phyloP scores from a whole-genome alignment of 768 basidiomycete species.

The Dentipellis fragilis region DNA sequence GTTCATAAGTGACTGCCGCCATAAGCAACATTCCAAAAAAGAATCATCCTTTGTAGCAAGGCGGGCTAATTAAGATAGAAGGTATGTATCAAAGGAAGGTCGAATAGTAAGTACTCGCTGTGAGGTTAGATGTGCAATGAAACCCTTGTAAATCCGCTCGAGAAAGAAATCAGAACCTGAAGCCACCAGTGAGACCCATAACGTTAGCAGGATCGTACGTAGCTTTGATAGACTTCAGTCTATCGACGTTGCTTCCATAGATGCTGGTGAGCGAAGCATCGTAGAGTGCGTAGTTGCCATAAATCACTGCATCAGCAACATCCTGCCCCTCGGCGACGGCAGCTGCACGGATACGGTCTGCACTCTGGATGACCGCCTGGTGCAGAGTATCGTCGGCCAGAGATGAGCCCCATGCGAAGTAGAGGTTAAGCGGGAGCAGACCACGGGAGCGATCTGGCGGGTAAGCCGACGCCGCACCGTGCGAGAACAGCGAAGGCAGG shows the following conservation, averaged over 20 bases:
- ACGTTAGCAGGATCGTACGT: slow-evolving; percentile 10
- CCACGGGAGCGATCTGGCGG: slow-evolving; percentile 12
- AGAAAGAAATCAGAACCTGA: slow-evolving; percentile 10
- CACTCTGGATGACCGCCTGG: neutral
- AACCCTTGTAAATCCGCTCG: neutral
- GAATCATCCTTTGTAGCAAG: too few species aligned
- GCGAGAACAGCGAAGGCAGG: slow-evolving; percentile 1
- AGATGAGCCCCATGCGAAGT: slow-evolving; percentile 6
- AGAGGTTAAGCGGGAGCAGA: slow-evolving; percentile 10
- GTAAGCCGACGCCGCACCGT: slow-evolving; percentile 7
- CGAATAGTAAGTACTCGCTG: too few species aligned
- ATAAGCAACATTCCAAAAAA: too few species aligned
- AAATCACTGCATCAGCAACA: slow-evolving; percentile 3
- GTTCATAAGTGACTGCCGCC: too few species aligned
- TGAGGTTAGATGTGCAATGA: too few species aligned
- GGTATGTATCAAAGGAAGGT: too few species aligned
- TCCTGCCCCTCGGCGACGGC: slow-evolving; percentile 11
- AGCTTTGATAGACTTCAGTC: slow-evolving; percentile 4
- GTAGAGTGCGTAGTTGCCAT: slow-evolving; percentile 15
- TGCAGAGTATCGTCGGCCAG: neutral
- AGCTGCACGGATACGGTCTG: neutral
- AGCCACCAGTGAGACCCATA: slow-evolving; percentile 15
- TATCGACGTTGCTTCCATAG: slow-evolving; percentile 11
- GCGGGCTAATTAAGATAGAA: too few species aligned
- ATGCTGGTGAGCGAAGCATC: slow-evolving; percentile 7